Percentiles rank a stretch among this genome's conserved stretches.
Conservation (phyloP, 108 stramenopile genomes). For the Aurantiochytrium sp. region DNA sequence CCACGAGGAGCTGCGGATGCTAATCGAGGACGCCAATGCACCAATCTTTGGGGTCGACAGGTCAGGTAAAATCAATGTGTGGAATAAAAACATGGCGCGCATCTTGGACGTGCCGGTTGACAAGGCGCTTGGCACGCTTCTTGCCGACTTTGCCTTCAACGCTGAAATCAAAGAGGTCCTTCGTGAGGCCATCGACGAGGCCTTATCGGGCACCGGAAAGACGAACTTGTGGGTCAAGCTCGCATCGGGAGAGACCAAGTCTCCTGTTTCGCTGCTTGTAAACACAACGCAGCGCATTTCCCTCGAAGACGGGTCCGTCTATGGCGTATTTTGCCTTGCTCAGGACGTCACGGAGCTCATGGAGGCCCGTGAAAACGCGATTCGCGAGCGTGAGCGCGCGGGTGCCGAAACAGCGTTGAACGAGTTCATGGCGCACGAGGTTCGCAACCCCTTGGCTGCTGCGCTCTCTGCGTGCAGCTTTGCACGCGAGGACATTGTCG, state of each 20-base stretch:
- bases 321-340: not conserved
- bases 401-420: not conserved
- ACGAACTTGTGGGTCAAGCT: not conserved
- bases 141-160: not conserved
- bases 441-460: not conserved
- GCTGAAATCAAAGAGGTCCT: not conserved
- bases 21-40: not conserved
- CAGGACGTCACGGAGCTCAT: not conserved
- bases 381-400: not conserved
- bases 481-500: not conserved
- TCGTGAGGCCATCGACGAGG: not conserved
- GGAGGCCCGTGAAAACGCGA: not conserved
- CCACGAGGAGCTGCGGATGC: not conserved
- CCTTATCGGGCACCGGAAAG: not conserved
- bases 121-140: not conserved
- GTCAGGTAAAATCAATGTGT: not conserved
- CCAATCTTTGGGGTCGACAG: not conserved
- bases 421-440: conserved; percentile 17
- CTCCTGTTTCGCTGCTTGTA: not conserved
- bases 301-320: not conserved
- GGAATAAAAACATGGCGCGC: not conserved
- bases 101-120: not conserved
- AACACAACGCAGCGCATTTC: not conserved
- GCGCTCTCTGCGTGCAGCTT: not conserved
- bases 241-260: too few species aligned